A percentile compares a stretch with the other conserved stretches of the same genome.
phyloP scores from a whole-genome alignment of 768 basidiomycete species.

The Mycena galopus region DNA sequence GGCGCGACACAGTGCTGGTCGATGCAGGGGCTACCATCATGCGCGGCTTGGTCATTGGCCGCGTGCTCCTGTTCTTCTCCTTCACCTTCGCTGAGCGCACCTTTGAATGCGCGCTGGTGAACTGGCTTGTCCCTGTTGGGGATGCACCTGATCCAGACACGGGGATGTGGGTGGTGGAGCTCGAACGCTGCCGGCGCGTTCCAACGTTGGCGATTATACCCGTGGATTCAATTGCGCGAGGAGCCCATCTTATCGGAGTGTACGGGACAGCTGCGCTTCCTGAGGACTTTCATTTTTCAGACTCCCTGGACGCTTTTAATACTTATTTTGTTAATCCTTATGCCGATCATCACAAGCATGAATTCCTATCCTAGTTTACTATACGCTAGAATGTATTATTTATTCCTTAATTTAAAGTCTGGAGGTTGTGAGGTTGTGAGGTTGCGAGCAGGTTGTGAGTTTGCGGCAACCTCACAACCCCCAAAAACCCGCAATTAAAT shows the following conservation, averaged over 20 bases:
- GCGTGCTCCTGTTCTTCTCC: slow-evolving; percentile 46
- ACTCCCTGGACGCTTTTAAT: too few relatives aligned
- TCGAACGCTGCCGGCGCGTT: not conserved
- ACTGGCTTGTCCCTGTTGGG: too few relatives aligned
- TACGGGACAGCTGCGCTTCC: slow-evolving; percentile 16
- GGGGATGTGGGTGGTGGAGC: too few relatives aligned
- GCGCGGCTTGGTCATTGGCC: slow-evolving; percentile 43
- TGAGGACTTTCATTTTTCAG: slow-evolving; percentile 19
- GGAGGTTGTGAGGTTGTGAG: too few relatives aligned
- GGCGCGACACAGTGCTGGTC: slow-evolving; percentile 47
- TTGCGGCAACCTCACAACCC: slow-evolving; percentile 1
- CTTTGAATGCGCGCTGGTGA: too few relatives aligned
- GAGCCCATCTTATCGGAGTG: slow-evolving; percentile 32
- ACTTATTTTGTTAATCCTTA: too few relatives aligned
- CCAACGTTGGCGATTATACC: not conserved
- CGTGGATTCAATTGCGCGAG: slow-evolving; percentile 17
- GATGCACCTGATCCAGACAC: too few relatives aligned
- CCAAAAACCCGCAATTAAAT: not conserved
- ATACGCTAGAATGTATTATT: not conserved
- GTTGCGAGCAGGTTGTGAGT: not conserved
- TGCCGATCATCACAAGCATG: not conserved
- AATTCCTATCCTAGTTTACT: not conserved
- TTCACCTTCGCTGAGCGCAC: slow-evolving; percentile 29
- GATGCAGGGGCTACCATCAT: slow-evolving; percentile 30
- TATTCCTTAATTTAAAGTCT: too few relatives aligned